phyloP scores from a whole-genome alignment of 2,329 filamentous ascomycete genomes.

The Aureobasidium lini region DNA sequence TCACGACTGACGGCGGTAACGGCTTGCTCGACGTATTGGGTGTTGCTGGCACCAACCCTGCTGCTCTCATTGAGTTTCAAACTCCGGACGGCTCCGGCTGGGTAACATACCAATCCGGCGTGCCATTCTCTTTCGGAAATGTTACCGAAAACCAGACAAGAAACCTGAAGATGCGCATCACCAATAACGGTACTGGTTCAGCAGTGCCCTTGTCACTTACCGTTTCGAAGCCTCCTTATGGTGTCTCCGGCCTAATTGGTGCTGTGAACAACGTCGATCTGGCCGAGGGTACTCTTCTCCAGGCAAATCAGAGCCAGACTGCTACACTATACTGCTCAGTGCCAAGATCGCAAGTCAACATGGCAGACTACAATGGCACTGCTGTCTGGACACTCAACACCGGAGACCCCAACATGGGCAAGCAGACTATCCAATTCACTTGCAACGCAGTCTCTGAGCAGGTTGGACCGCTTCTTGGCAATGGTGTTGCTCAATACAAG shows the following conservation, averaged over 20 bases:
- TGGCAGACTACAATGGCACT: constrained; percentile 41
- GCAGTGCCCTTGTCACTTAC: constrained; percentile 48
- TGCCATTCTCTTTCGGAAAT: constrained; percentile 48
- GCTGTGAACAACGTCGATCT: constrained; percentile 51
- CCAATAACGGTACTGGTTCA: constrained; percentile 43
- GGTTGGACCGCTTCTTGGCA: constrained; percentile 39
- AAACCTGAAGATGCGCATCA: constrained; percentile 45
- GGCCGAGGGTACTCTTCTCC: constrained; percentile 48
- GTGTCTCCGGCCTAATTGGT: constrained; percentile 46
- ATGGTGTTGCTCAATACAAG: constrained; percentile 42
- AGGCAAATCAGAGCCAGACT: constrained; percentile 43
- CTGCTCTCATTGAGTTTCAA: constrained; percentile 49
- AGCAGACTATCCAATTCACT: constrained; percentile 45
- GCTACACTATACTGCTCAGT: constrained; percentile 49
- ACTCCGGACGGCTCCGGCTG: constrained; percentile 44
- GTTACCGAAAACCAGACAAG: constrained; percentile 46
- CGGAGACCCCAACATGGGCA: constrained; percentile 46
- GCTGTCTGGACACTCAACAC: constrained; percentile 52
- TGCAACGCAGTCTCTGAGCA: constrained; percentile 49
- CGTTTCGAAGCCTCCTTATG: constrained; percentile 55
- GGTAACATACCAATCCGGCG: constrained; percentile 38
- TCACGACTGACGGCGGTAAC: constrained; percentile 46
- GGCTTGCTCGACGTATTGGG: constrained; percentile 43
- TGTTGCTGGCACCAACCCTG: constrained; percentile 43
- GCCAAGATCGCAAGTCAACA: constrained; percentile 48